Conservation (phyloP, 1,139 yeast genomes). For the Suhomyces bolitotheri region DNA sequence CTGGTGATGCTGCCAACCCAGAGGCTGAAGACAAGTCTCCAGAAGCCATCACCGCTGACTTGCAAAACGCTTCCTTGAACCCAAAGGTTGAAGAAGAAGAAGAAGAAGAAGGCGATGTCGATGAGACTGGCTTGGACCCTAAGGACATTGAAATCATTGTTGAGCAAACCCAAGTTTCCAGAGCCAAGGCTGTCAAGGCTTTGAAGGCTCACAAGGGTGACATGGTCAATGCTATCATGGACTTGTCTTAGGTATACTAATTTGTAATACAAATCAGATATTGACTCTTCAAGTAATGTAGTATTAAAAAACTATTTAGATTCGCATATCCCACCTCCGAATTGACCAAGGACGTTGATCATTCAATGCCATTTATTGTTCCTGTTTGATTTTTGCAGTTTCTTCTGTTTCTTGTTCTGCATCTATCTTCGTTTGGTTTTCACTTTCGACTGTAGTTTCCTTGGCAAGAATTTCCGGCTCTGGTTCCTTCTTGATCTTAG, state of each 20-base stretch:
- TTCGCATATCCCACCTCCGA: too few species aligned
- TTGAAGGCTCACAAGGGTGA: constrained; percentile 88
- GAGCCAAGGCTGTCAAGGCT: constrained; percentile 89
- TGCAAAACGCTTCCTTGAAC: constrained; percentile 73
- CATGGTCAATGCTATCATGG: constrained; percentile 95
- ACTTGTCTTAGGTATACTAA: constrained; percentile 53
- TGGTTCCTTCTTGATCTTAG: too few species aligned
- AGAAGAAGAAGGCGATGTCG: constrained; percentile 70
- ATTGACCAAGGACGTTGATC: too few species aligned
- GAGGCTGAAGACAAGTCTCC: constrained; percentile 54
- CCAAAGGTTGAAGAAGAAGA: constrained; percentile 43
- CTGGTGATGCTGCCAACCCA: constrained; percentile 32
- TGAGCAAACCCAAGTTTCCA: constrained; percentile 87
- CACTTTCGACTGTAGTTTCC: too few species aligned
- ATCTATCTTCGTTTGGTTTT: too few species aligned
- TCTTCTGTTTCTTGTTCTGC: too few species aligned
- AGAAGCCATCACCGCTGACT: constrained; percentile 86
- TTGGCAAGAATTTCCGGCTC: too few species aligned
- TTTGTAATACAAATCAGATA: too few species aligned
- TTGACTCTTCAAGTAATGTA: too few species aligned
- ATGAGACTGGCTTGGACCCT: constrained; percentile 75
- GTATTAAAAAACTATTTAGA: too few species aligned
- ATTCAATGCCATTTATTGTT: too few species aligned
- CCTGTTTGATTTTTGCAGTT: too few species aligned
- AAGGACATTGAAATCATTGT: constrained; percentile 80